These are phyloP conservation scores for Lignosus rhinocerotis DNA, from an alignment of 1,284 basidiomycete species.

Conservation along the genomic window DNA sequence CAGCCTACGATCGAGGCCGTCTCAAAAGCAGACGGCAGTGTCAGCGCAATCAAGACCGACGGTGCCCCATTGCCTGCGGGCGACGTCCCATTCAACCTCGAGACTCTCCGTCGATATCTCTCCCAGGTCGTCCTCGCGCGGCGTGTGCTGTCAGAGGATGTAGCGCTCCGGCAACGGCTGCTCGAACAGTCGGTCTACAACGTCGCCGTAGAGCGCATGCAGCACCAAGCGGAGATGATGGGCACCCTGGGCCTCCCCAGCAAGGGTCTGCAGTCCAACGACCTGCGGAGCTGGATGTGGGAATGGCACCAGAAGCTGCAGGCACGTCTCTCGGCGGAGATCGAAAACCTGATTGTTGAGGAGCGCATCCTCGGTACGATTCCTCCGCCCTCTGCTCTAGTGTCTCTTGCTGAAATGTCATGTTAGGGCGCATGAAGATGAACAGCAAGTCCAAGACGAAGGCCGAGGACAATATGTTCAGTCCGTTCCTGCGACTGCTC, in stretches of 20 bases:
- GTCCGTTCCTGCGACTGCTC: constrained; percentile 77
- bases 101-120: constrained; percentile 68
- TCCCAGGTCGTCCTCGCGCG: constrained; percentile 62
- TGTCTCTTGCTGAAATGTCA: neutral
- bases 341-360: constrained; percentile 48
- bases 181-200: constrained; percentile 87
- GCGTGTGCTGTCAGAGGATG: constrained; percentile 62
- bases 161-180: constrained; percentile 76
- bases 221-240: constrained; percentile 64
- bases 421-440: neutral
- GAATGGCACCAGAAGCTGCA: constrained; percentile 77
- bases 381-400: neutral
- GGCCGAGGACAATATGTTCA: constrained; percentile 32
- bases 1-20: constrained; percentile 21
- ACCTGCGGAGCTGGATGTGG: constrained; percentile 85
- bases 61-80: constrained; percentile 20
- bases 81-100: constrained; percentile 72
- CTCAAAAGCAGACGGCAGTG: constrained; percentile 20
- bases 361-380: constrained; percentile 33
- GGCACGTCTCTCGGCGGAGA: constrained; percentile 54
- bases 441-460: neutral
- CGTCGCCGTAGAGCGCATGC: constrained; percentile 74
- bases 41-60: constrained; percentile 23
- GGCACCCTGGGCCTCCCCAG: constrained; percentile 57
- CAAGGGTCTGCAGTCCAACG: constrained; percentile 49